phyloP scores from a whole-genome alignment of 306 rosid genomes.

The Myrica gale region DNA sequence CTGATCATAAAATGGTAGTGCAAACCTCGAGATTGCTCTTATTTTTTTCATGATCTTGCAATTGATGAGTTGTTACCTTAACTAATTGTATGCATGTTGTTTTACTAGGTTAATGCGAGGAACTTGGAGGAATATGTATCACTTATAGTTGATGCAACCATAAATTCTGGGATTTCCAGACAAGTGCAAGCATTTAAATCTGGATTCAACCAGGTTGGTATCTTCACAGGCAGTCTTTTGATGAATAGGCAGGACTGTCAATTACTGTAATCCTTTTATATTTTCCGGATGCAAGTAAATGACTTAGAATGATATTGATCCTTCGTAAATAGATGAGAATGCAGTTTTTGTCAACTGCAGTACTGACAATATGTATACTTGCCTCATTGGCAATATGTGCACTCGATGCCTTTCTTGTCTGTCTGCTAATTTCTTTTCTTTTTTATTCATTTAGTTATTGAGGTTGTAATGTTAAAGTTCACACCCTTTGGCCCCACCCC shows the following conservation, averaged over 20 bases:
- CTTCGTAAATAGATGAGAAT: neutral
- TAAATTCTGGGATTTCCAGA: slow-evolving; percentile 73
- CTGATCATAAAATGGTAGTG: slow-evolving; percentile 57
- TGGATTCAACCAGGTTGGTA: slow-evolving; percentile 82
- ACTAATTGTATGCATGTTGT: slow-evolving; percentile 16
- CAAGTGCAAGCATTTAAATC: slow-evolving; percentile 92
- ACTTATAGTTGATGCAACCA: slow-evolving; percentile 66
- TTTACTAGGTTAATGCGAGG: slow-evolving; percentile 65
- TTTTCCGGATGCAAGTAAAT: neutral
- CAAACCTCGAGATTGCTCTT: slow-evolving; percentile 18
- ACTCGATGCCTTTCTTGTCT: neutral
- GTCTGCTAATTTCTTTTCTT: neutral
- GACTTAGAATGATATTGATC: neutral
- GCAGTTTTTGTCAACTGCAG: neutral
- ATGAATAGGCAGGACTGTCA: slow-evolving; percentile 10
- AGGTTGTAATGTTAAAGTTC: neutral
- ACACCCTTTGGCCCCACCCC: neutral
- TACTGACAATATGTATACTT: neutral
- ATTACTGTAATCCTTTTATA: neutral
- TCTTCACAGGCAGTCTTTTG: neutral
- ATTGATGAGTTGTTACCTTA: neutral
- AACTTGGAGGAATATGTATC: slow-evolving; percentile 80
- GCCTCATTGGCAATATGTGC: too few relatives aligned
- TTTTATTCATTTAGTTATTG: neutral
- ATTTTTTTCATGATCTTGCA: slow-evolving; percentile 16